Evolutionary conservation across 2,329 filamentous ascomycete species (phyloP), one percentile per base, ranked within the genome.

Genomic region (Ceratocystis eucalypticola): DNA sequence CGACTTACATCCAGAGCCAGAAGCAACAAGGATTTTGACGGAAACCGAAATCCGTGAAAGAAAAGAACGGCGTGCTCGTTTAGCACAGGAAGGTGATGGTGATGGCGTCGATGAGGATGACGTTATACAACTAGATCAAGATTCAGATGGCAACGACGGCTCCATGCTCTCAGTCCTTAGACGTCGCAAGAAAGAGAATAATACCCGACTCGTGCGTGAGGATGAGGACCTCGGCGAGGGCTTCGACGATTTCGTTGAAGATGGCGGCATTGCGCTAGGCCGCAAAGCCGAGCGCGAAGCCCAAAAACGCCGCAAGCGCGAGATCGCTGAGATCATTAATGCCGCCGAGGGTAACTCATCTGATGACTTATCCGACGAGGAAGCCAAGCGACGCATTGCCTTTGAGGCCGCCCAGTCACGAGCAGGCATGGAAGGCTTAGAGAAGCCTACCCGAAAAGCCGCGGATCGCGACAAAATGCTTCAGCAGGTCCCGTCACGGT

Each of bases 191-290:
- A 84, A 86, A 71, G 84, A 88, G 70, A 82, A 84, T 44, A 82
- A 91, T 69, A 88, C 88, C 5, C 83, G 93, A 1, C 81, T 97
- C 1, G 82, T 91, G 5, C 83, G 82, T 53, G 91, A 96, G 44
- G 93, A 97, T 71, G 93, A 97, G 73, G 91, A 97, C 72, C 82
- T 96, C 0, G 89, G 89, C 46, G 94, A 97, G 76, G 92, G 91
- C 0, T 97, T 96, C 71, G 93, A 97, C 68, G 88, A 93, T 65
- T 96, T 89, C 71, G 89, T 94, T 7, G 89, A 94, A 50, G 90
- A 96, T 72, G 91, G 89, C 7, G 84, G 84, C 6, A 83, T 96
- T 8, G 84, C 89, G 1, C 79, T 96, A 0, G 90, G 91, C 44
- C 85, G 82, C 69, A 89, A 88, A 68, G 91, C 91, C 0, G 89